Evolutionary conservation across 2,329 filamentous ascomycete genomes (phyloP).

Genomic region (Paracorniculantispora psalliotae): DNA sequence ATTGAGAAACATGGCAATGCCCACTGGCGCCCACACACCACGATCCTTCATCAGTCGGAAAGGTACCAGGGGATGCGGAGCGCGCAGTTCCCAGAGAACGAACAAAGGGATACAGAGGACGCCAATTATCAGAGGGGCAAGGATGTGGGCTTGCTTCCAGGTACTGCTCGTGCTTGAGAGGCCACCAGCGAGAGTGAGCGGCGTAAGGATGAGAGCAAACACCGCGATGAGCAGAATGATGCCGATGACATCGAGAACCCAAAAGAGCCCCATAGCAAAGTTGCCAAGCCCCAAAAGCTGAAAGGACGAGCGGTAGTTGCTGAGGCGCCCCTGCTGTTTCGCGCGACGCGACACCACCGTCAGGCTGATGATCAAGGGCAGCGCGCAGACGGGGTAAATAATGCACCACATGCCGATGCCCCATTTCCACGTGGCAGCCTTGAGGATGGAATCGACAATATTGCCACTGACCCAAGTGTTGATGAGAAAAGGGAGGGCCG

Average conservation of each 20-base stretch:
- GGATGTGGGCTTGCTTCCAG: conserved; percentile 36
- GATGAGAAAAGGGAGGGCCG: conserved; percentile 54
- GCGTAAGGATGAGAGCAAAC: conserved; percentile 41
- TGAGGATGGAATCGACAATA: conserved; percentile 45
- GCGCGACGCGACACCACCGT: conserved; percentile 47
- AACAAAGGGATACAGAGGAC: conserved; percentile 46
- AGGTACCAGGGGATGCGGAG: conserved; percentile 52
- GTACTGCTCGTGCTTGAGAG: conserved; percentile 21
- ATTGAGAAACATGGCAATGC: conserved; percentile 51
- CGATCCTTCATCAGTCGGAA: conserved; percentile 59
- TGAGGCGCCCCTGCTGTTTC: conserved; percentile 43
- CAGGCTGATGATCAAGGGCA: conserved; percentile 52
- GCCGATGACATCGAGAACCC: conserved; percentile 41
- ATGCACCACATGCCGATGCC: conserved; percentile 61
- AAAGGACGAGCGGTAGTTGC: conserved; percentile 30
- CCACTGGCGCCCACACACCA: conserved; percentile 57
- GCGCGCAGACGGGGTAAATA: conserved; percentile 53
- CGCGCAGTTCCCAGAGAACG: conserved; percentile 42
- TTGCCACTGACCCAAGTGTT: conserved; percentile 62
- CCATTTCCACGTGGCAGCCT: conserved; percentile 51
- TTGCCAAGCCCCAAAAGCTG: conserved; percentile 26
- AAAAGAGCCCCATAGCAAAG: conserved; percentile 31
- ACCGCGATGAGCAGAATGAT: conserved; percentile 42
- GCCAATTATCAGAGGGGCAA: conserved; percentile 41
- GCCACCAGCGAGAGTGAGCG: conserved; percentile 41